Conservation (phyloP, 495 filamentous ascomycete species). For the Schizothecium vesticola region DNA sequence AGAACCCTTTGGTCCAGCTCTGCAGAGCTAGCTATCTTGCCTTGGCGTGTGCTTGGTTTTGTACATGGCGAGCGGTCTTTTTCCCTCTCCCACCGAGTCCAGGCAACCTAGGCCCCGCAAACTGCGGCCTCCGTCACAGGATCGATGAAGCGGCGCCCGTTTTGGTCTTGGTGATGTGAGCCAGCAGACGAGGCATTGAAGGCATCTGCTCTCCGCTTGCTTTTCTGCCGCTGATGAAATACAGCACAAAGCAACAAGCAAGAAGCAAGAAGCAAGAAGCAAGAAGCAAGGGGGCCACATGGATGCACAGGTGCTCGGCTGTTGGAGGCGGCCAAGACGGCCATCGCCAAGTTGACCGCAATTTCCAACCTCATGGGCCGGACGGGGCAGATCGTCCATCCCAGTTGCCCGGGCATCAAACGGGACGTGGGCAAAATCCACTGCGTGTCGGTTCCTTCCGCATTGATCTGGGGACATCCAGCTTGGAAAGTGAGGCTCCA, state of each 20-base stretch:
- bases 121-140: constrained; percentile 5
- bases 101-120: neutral
- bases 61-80: constrained; percentile 5
- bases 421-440: neutral
- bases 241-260: neutral
- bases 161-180: neutral
- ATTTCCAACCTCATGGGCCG: constrained; percentile 2
- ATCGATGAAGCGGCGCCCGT: neutral
- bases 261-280: neutral
- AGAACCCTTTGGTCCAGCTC: neutral
- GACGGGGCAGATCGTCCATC: neutral
- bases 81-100: neutral
- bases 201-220: neutral
- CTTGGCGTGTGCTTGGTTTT: neutral
- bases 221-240: neutral
- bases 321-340: neutral
- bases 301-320: neutral
- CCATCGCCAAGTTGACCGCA: neutral
- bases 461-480: neutral
- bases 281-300: constrained; percentile 1
- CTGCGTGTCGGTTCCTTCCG: neutral
- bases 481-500: neutral
- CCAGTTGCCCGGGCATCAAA: neutral
- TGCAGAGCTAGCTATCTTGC: neutral
- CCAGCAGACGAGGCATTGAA: neutral